Percentiles rank a stretch among this genome's conserved stretches.
These are phyloP conservation scores for Umbelopsis isabellina DNA, from an alignment of 192 early-diverging fungal species.

Conservation along the genomic window DNA sequence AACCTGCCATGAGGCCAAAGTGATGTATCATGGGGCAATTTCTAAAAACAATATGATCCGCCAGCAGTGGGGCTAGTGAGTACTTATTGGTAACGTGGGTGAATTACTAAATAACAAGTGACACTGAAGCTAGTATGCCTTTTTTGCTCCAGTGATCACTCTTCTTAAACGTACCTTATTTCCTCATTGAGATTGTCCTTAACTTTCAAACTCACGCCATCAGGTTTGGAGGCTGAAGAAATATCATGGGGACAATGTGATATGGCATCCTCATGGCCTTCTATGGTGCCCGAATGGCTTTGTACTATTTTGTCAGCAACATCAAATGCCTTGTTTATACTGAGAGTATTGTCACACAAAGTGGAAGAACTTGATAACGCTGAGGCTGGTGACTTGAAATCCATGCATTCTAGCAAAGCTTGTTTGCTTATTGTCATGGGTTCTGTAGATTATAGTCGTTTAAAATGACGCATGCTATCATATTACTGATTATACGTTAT, in stretches of 20 bases:
- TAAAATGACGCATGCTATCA: neutral
- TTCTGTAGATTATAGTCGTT: neutral
- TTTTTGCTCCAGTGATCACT: neutral
- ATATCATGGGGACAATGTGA: neutral
- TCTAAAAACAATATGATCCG: neutral
- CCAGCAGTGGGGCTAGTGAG: neutral
- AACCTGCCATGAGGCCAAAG: constrained; percentile 1
- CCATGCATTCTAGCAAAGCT: neutral
- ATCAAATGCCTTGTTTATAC: neutral
- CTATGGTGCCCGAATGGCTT: neutral
- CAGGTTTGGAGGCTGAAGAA: neutral
- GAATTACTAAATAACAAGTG: neutral
- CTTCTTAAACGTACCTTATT: neutral
- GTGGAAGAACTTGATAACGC: constrained; percentile 17
- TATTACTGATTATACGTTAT: neutral
- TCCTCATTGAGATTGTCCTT: neutral
- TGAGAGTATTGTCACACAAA: neutral
- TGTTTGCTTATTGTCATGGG: constrained; percentile 5
- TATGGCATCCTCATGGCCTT: neutral
- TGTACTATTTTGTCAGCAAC: neutral
- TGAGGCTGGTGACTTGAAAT: constrained; percentile 8
- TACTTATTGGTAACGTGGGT: neutral
- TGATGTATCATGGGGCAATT: constrained; percentile 22
- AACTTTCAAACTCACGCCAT: neutral
- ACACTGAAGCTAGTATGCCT: neutral